Base-by-base conservation (phyloP, 176 grass and related monocot genomes). In the Triticum monococcum region DNA sequence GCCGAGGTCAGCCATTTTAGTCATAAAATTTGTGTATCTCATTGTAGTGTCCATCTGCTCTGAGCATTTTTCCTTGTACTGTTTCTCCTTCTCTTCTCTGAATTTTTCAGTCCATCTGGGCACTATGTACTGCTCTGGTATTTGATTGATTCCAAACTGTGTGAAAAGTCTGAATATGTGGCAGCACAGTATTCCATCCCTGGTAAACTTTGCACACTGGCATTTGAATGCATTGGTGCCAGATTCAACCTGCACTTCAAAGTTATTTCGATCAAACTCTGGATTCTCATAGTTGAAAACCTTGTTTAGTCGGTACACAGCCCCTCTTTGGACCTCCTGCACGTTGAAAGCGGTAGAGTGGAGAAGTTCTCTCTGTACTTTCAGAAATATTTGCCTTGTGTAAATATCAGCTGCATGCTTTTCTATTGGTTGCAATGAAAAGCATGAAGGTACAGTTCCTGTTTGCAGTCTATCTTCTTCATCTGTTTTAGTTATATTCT, bases 161-260 rank as follows among this genome's bases (percentile, higher is more conserved):
- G 78, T 70, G 37, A 85, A 81, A 41, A 88, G 64, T 75, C 78
- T 91, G 9, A 88, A 78, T 50, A 83, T 54, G 78, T 91, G 89
- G n/a, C 60, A 67, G 37, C 75, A 91, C 56, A 88, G 14, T 33
- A 91, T 56, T 46, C 85, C 85, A 71, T 54, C 75, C 72, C 64
- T 75, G 25, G 78, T 46, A 69, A 87, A 91, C 48, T 83, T 87
- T 60, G 62, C 54, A 17, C 89, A 85, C 31, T 73, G 72, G 40
- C 89, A 91, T 30, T 31, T 66, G 37, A 85, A 68, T 16, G 18
- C 43, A 40, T 18, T 79, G 23, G n/a, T 50, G 37, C 50, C 5
- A 30, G 64, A 36, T 30, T 85, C 68, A 61, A 91, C 57, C 32
- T 25, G 5, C 25, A 91, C 81, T 83, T 83, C 81, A 41, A 66